These are phyloP conservation scores for Collybia mongolica DNA, from an alignment of 768 basidiomycete genomes.

Conservation along the genomic window DNA sequence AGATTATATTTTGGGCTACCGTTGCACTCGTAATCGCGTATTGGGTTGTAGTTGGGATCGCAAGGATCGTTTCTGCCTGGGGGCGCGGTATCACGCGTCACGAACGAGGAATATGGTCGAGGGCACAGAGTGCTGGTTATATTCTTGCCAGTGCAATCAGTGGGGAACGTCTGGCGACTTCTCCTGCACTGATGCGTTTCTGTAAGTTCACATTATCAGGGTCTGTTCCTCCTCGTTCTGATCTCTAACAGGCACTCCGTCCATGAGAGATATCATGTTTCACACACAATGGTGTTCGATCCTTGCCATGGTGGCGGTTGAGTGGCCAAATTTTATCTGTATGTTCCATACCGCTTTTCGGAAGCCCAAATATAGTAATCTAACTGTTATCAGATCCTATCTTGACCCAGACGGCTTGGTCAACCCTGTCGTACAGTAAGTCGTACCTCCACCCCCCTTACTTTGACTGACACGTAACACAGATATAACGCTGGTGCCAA, in stretches of 20 bases:
- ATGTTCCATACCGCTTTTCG: constrained; percentile 26
- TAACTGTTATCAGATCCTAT: constrained; percentile 68
- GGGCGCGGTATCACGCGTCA: constrained; percentile 63
- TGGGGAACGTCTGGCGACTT: constrained; percentile 83
- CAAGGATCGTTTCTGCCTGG: constrained; percentile 85
- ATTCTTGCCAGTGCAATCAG: constrained; percentile 91
- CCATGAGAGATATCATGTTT: constrained; percentile 87
- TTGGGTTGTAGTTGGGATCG: constrained; percentile 79
- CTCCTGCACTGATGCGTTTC: constrained; percentile 86
- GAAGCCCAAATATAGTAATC: neutral
- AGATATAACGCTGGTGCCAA: constrained; percentile 76
- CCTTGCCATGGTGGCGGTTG: constrained; percentile 89
- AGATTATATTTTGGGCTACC: constrained; percentile 70
- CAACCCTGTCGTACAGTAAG: constrained; percentile 73
- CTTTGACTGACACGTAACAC: constrained; percentile 5
- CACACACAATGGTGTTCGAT: constrained; percentile 92
- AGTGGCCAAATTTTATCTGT: constrained; percentile 95
- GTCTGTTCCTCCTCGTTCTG: constrained; percentile 1
- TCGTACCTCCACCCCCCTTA: constrained; percentile 8
- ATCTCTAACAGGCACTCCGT: constrained; percentile 72
- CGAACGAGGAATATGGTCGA: constrained; percentile 62
- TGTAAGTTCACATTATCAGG: constrained; percentile 47
- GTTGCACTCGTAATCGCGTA: constrained; percentile 76
- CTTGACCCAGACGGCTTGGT: constrained; percentile 86
- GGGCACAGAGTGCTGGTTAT: constrained; percentile 82